Conservation (phyloP, 2,329 filamentous ascomycete species). For the Plectosphaerella sp. region DNA sequence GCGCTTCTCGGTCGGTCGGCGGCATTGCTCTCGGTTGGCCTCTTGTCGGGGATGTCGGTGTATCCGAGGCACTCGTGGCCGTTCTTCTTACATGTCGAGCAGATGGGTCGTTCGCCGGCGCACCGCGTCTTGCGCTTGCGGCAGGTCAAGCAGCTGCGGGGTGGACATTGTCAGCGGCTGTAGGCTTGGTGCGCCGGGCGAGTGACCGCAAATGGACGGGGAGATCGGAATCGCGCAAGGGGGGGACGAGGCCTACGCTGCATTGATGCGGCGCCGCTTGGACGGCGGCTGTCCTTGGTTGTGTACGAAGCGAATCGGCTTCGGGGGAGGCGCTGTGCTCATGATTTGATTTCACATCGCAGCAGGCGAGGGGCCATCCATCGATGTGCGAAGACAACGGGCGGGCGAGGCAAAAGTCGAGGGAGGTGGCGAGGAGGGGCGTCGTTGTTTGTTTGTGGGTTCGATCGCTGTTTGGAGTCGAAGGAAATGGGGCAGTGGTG, state of each 20-base stretch:
- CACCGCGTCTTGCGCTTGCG: constrained; percentile 73
- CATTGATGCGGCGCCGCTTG: constrained; percentile 73
- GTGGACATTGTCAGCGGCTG: not conserved
- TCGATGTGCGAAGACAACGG: not conserved
- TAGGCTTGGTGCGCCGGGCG: constrained; percentile 3
- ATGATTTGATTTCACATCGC: constrained; percentile 22
- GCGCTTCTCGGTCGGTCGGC: constrained; percentile 11
- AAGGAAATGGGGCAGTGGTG: no score
- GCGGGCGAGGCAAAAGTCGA: not conserved
- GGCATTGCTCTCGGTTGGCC: constrained; percentile 22
- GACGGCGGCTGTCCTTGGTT: constrained; percentile 77
- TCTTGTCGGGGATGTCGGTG: constrained; percentile 47
- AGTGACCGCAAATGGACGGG: not conserved
- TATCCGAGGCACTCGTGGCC: constrained; percentile 68
- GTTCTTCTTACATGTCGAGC: constrained; percentile 69
- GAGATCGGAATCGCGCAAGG: not conserved
- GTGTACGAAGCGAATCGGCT: constrained; percentile 74
- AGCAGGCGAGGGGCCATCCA: constrained; percentile 8
- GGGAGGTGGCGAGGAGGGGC: no score
- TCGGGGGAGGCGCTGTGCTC: constrained; percentile 40
- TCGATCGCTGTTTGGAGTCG: no score
- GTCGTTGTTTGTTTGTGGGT: no score
- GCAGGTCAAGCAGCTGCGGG: constrained; percentile 63
- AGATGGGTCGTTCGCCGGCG: constrained; percentile 67
- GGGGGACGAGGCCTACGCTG: constrained; percentile 46